Evolutionary conservation across 345 rosid genomes (phyloP).

Genomic region (Diplotaxis tenuifolia): DNA sequence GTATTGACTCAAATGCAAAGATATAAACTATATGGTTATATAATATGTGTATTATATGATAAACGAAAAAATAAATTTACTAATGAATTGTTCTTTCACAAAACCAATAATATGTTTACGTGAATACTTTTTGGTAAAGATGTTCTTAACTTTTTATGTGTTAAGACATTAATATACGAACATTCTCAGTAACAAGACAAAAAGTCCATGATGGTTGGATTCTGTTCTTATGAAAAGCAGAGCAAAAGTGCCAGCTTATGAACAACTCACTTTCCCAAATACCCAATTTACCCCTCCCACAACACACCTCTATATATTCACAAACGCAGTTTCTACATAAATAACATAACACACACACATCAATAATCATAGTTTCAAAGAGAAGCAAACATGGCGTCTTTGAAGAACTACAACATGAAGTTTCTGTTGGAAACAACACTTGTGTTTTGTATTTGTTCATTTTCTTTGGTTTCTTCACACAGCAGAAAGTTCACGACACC

Average conservation of each 20-base stretch:
- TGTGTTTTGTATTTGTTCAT: constrained; percentile 43
- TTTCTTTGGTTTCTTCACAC: constrained; percentile 52
- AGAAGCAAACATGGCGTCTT: constrained; percentile 38
- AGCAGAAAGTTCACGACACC: constrained; percentile 56
- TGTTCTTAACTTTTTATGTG: not conserved
- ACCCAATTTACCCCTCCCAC: constrained; percentile 15
- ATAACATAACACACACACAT: not conserved
- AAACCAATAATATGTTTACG: not conserved
- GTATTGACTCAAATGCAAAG: not conserved
- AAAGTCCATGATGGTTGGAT: constrained; percentile 10
- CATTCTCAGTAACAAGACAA: constrained; percentile 31
- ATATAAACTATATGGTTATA: not conserved
- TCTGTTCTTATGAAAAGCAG: constrained; percentile 8
- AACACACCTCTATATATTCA: constrained; percentile 23
- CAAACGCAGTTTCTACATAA: not conserved
- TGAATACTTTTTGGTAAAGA: not conserved
- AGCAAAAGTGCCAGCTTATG: constrained; percentile 30
- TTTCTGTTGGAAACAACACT: constrained; percentile 19
- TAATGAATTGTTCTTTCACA: not conserved
- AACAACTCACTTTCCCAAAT: constrained; percentile 13
- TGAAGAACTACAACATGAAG: constrained; percentile 22
- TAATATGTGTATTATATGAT: not conserved
- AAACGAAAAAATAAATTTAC: not conserved
- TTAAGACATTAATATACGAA: constrained; percentile 18
- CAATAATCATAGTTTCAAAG: constrained; percentile 5